These are phyloP conservation scores for Lichtheimia ornata DNA, from an alignment of 371 early-diverging fungal genomes.

Conservation along the genomic window DNA sequence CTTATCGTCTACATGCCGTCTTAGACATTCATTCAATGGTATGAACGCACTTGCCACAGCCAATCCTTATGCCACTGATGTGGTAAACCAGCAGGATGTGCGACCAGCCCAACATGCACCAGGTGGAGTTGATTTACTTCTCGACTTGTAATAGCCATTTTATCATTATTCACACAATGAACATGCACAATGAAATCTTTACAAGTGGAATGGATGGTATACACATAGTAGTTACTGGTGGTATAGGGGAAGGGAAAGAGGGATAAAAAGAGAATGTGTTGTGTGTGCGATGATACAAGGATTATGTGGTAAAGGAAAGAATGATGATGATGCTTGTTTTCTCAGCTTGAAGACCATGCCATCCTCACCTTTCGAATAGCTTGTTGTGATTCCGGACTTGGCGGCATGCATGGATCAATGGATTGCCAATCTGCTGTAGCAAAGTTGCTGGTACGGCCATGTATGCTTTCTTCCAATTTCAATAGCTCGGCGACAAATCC, in stretches of 20 bases:
- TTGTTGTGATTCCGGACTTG: constrained; percentile 37
- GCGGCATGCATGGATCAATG: constrained; percentile 25
- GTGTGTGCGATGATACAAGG: background rate
- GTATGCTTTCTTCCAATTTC: constrained; percentile 67
- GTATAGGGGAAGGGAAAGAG: constrained; percentile 1
- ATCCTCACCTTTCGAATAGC: constrained; percentile 33
- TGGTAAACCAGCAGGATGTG: constrained; percentile 31
- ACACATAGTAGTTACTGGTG: background rate
- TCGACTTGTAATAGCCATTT: constrained; percentile 26
- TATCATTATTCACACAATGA: constrained; percentile 4
- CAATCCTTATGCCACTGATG: constrained; percentile 54
- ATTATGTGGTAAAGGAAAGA: background rate
- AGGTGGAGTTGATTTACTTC: constrained; percentile 30
- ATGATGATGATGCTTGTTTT: constrained; percentile 4
- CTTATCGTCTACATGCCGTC: background rate
- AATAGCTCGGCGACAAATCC: constrained; percentile 83
- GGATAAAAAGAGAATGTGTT: too few relatives aligned
- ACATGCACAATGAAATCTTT: constrained; percentile 1
- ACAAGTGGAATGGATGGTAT: constrained; percentile 3
- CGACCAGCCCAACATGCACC: constrained; percentile 30
- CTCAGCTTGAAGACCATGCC: constrained; percentile 27
- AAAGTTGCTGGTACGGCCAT: constrained; percentile 53
- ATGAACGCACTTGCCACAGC: constrained; percentile 28
- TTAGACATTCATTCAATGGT: constrained; percentile 27
- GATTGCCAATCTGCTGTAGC: constrained; percentile 37